phyloP scores from a whole-genome alignment of 306 rosid genomes.

The Amphicarpaea edgeworthii region DNA sequence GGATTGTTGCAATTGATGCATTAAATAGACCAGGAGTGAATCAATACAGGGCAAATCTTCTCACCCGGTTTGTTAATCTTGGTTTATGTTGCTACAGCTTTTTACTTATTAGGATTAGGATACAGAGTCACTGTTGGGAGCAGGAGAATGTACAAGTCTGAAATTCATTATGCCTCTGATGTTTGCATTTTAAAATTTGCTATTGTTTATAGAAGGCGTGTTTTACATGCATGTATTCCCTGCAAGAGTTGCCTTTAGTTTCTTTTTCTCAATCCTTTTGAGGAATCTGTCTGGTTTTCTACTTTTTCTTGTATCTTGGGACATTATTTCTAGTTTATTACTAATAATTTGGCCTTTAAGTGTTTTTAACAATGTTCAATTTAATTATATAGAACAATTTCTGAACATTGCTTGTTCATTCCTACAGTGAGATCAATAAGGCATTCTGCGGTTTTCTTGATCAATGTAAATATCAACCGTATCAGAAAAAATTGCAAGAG shows the following conservation, averaged over 20 bases:
- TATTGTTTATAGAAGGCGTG: conserved; percentile 17
- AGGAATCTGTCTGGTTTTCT: conserved; percentile 12
- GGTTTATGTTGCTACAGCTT: conserved; percentile 34
- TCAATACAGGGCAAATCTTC: conserved; percentile 67
- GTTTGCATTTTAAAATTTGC: conserved; percentile 29
- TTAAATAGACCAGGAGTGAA: conserved; percentile 76
- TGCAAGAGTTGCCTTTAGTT: conserved; percentile 18
- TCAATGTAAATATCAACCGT: conserved; percentile 54
- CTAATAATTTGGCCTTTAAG: background rate
- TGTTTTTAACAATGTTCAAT: background rate
- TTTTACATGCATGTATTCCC: conserved; percentile 9
- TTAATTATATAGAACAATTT: conserved; percentile 10
- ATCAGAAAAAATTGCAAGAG: conserved; percentile 52
- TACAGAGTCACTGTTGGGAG: background rate
- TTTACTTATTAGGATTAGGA: conserved; percentile 16
- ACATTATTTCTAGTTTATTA: conserved; percentile 7
- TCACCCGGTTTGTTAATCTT: conserved; percentile 73
- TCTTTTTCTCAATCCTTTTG: conserved; percentile 12
- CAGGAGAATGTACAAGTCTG: background rate
- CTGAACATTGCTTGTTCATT: conserved; percentile 47
- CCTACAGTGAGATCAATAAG: conserved; percentile 84
- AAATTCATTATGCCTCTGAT: conserved; percentile 15
- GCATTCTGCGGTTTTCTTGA: conserved; percentile 88
- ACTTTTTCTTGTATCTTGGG: background rate
- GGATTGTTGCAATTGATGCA: conserved; percentile 88